Evolutionary conservation across 2,329 filamentous ascomycete species (phyloP), one percentile per base, ranked within the genome.

Genomic region (Pseudopyrenochaeta lycopersici): DNA sequence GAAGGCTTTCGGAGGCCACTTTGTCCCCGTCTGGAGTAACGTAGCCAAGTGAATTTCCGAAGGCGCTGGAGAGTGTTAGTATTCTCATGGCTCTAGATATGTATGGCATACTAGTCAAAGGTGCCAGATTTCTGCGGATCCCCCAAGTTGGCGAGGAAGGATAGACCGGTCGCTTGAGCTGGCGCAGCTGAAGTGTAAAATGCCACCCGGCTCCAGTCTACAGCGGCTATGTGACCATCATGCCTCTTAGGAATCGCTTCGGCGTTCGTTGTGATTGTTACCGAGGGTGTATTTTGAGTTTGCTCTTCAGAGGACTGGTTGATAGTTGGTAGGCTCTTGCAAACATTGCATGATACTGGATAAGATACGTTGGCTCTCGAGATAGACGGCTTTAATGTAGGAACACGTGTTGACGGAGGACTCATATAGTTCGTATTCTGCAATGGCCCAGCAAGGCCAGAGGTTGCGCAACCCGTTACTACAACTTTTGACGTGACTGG

Each of bases 11-110:
- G 1, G 79, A 64, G 40, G 82, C 77, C 21, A 81, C 82, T 14
- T 64, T 73, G 41, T 68, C 77, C 40, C 80, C 82, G 54, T 83
- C 76, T 3, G 76, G 62, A 52, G 80, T 79, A 39, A 82, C 77
- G 64, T 85, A 87, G 2, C 82, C 80, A 23, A 88, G 78, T 5
- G 85, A 87, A 63, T 82, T 83, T 36, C 85, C 85, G 67, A 83
- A 85, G 11, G 72, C 74, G 58, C 75, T 78, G 49, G 7, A n/a
- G 1, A 7, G 17, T 5, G 35, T 68, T 39, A 66, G 48, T 39
- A 23, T n/a, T 49, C 21, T 36, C 15, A 18, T 21, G 4, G 1
- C 14, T 4, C 11, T 9, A 15, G 2, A 1, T 1, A 23, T 5
- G 32, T 1, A 29, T 15, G 4, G 35, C 61, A 58, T 74, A 80